Evolutionary conservation across 306 rosid genomes (phyloP), one percentile per base, ranked within the genome.

Genomic region (Quercus engelmannii): DNA sequence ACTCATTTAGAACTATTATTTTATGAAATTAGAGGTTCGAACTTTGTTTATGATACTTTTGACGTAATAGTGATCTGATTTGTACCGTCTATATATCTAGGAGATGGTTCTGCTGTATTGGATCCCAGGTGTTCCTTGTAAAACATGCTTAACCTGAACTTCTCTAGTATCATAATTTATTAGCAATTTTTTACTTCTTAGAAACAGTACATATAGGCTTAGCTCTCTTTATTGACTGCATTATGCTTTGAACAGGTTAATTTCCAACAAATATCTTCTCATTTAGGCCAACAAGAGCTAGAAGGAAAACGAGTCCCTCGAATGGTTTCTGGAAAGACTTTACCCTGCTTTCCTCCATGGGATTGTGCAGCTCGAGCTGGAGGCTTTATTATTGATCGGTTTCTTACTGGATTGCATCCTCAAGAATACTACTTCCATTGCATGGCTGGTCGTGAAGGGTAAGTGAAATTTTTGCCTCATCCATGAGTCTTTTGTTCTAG

Each of bases 401-500:
- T 95, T 89, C 99, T 95, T 84, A 87, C 98, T 18, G 99, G 93
- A 76, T 98, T 95, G 81, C 98, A 85, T 31, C 97, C 97, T 20
- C 98, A 92, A 84, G 99, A 95, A 82, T 95, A 87, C 81, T 95
- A 95, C 88, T 95, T 95, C 75, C 99, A 95, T 81, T 95, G 98
- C 81, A 95, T 95, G 99, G 98, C 98, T 71, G 98, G 99, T 72
- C 97, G 99, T 83, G 99, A 92, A 90, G 98, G 98, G 99, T 92
- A 92, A 86, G 69, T 19, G 23, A 38, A 55, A 62, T 52, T 86
- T 69, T 78, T 63, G 14, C 73, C 55, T 73, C 67, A 65, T 61
- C 67, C 38, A 56, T 55, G 54, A 12, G 3, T 46, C 54, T 46
- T 46, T 46, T 3, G 3, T 46, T 46, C 54, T 46, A 46, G 54